Evolutionary conservation across 768 basidiomycete species (phyloP).

Genomic region (Russula vinacea): DNA sequence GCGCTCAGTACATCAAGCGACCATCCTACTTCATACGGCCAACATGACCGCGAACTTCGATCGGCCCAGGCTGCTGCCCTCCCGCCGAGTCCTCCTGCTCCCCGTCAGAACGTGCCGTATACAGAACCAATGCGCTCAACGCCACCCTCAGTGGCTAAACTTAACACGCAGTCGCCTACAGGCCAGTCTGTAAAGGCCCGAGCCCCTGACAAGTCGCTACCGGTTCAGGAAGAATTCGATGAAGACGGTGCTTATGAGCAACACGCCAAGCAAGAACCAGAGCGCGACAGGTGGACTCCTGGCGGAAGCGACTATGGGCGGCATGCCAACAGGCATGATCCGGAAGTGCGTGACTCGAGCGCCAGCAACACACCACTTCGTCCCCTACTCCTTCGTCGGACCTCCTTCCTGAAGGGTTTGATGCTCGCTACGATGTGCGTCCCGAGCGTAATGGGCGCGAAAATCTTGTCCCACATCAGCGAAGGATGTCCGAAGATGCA

Average conservation of each 20-base stretch:
- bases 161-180: constrained; percentile 24
- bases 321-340: constrained; percentile 24
- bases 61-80: constrained; percentile 20
- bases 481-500: constrained; percentile 11
- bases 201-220: constrained; percentile 30
- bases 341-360: constrained; percentile 21
- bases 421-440: constrained; percentile 27
- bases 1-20: constrained; percentile 23
- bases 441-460: constrained; percentile 21
- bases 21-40: constrained; percentile 18
- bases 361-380: constrained; percentile 16
- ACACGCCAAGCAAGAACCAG: constrained; percentile 14
- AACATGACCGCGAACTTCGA: constrained; percentile 27
- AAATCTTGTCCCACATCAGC: not conserved
- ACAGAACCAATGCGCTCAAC: constrained; percentile 24
- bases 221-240: constrained; percentile 30
- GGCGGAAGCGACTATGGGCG: constrained; percentile 22
- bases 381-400: constrained; percentile 31
- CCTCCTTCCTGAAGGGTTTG: constrained; percentile 27
- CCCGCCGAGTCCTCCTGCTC: constrained; percentile 21
- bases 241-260: constrained; percentile 22
- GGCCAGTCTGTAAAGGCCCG: constrained; percentile 26
- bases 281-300: constrained; percentile 25
- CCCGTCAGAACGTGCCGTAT: constrained; percentile 22
- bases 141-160: constrained; percentile 19